Base-by-base conservation (phyloP, 2,329 filamentous ascomycete genomes). In the Cryphonectria radicalis region DNA sequence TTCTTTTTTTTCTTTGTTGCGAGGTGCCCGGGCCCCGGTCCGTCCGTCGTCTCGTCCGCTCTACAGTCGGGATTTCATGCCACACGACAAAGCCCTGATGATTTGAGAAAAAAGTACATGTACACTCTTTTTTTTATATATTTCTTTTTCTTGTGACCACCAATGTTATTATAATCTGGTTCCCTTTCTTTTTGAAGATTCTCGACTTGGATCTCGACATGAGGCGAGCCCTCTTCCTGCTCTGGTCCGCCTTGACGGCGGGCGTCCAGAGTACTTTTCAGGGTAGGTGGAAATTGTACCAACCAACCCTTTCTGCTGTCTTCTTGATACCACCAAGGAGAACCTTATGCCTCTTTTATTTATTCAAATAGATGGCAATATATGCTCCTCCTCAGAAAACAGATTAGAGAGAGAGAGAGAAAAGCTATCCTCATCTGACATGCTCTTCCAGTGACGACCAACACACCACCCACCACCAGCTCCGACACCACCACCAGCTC, bases 201-300 rank as follows among this genome's bases (percentile, higher is more conserved):
- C 28, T 55, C 32, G 55, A 22, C 8, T 32, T 22, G 55, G 40
- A 57, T 59, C 42, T 19, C 25, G 65, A 13, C 14, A 71, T 71
- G 70, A 69, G 70, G 70, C 70, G 40, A 66, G 53, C 46, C 67
- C 53, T 66, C 62, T 69, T 63, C 42, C 68, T 60, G 25, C 46
- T 66, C 59, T 71, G 67, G 42, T 63, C 68, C 50, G 70, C 70
- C 53, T 64, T 71, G 53, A 57, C 42, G 62, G 66, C 60, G 53
- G 55, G 53, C n/a, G 65, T 59, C 25, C 53, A 69, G 67, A 53
- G 65, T 13, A 50, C 65, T 28, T 28, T 67, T 25, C 37, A 57
- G 37, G 53, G 65, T 67, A n/a, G 32, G 37, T 40, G 4, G 7
- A 50, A 22, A n/a, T 7, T 43, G n/a, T n/a, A 11, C 28, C 19